Conservation (phyloP, 805 yeast species). For the Starmerella vitae region DNA sequence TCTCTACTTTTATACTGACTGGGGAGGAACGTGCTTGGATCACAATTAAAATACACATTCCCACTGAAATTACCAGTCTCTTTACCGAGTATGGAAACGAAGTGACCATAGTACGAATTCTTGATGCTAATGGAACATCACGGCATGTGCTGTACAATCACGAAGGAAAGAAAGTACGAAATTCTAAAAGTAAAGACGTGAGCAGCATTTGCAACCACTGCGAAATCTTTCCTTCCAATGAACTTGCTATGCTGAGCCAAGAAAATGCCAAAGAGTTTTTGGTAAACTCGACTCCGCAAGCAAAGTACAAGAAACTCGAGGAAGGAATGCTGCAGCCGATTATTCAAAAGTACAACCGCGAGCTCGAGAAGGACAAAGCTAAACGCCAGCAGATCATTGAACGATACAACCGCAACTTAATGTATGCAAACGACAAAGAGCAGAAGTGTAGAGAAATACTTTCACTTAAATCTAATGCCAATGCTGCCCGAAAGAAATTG, state of each 20-base stretch:
- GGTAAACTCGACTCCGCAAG: slow-evolving; percentile 57
- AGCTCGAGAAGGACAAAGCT: slow-evolving; percentile 27
- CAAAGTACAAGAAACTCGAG: slow-evolving; percentile 66
- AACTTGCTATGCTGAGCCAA: slow-evolving; percentile 84
- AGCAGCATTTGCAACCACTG: slow-evolving; percentile 56
- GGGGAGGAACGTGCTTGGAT: slow-evolving; percentile 61
- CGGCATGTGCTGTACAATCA: slow-evolving; percentile 44
- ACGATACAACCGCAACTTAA: neutral
- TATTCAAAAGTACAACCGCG: slow-evolving; percentile 30
- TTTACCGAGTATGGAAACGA: slow-evolving; percentile 51
- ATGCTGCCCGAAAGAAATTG: neutral
- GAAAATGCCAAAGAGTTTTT: slow-evolving; percentile 86
- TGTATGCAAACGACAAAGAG: neutral
- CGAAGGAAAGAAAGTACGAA: slow-evolving; percentile 40
- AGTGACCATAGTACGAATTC: slow-evolving; percentile 57
- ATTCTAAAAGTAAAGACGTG: slow-evolving; percentile 39
- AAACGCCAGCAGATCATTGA: slow-evolving; percentile 1
- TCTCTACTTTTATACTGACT: slow-evolving; percentile 59
- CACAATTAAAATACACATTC: slow-evolving; percentile 38
- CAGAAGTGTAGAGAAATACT: neutral
- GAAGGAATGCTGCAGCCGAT: slow-evolving; percentile 29
- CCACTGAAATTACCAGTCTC: slow-evolving; percentile 56
- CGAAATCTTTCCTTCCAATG: slow-evolving; percentile 73
- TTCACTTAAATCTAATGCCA: neutral
- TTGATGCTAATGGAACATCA: slow-evolving; percentile 37